Evolutionary conservation across 345 rosid genomes (phyloP).

Genomic region (Conringia planisiliqua): DNA sequence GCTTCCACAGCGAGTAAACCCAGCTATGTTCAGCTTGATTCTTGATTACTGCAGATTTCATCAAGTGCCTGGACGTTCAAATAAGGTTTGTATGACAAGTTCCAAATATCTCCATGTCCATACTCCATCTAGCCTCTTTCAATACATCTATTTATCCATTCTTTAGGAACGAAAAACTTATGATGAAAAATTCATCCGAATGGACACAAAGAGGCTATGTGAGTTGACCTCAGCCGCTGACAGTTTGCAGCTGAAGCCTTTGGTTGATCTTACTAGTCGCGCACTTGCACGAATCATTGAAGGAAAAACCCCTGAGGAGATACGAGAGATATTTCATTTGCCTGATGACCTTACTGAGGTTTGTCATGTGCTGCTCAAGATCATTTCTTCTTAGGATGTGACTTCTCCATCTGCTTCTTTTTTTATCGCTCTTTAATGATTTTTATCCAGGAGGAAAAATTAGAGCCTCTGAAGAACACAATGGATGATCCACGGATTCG

Average conservation of each 20-base stretch:
- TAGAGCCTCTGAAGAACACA: constrained; percentile 81
- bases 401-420: constrained; percentile 9
- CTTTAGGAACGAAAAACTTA: constrained; percentile 69
- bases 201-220: constrained; percentile 83
- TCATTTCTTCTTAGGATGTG: constrained; percentile 6
- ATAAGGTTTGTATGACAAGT: constrained; percentile 46
- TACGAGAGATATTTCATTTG: constrained; percentile 85
- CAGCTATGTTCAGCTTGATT: constrained; percentile 67
- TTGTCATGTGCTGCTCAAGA: constrained; percentile 26
- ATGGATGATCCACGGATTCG: constrained; percentile 88
- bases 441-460: constrained; percentile 74
- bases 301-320: constrained; percentile 86
- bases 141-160: constrained; percentile 13
- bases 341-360: constrained; percentile 98
- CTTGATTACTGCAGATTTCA: constrained; percentile 91
- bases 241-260: constrained; percentile 82
- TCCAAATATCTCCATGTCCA: neutral
- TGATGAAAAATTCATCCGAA: constrained; percentile 81
- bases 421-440: constrained; percentile 10
- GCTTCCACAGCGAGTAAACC: constrained; percentile 84
- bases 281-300: constrained; percentile 84
- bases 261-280: constrained; percentile 90
- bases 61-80: constrained; percentile 71
- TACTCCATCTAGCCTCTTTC: neutral
- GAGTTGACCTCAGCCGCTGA: constrained; percentile 94